Evolutionary conservation across 2,329 filamentous ascomycete species (phyloP).

Genomic region (Coniochaeta ligniaria): DNA sequence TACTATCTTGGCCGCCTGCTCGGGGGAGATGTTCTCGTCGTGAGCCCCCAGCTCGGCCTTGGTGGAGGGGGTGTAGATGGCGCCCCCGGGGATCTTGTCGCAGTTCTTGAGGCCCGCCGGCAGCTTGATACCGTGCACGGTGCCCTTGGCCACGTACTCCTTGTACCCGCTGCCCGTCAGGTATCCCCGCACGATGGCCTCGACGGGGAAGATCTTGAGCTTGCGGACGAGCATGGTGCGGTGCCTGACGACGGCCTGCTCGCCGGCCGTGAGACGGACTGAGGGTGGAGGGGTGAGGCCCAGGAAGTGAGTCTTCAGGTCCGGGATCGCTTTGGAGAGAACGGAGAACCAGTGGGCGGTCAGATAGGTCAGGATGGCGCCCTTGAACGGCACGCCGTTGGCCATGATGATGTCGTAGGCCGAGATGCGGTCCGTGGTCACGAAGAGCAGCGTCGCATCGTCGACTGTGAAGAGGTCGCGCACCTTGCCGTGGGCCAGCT

Average conservation of each 20-base stretch:
- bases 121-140: constrained; percentile 70
- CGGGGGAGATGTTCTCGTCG: constrained; percentile 78
- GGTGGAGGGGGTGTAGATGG: constrained; percentile 72
- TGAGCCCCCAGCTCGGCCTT: constrained; percentile 76
- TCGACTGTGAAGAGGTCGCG: constrained; percentile 20
- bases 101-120: constrained; percentile 63
- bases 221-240: constrained; percentile 74
- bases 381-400: constrained; percentile 55
- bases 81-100: constrained; percentile 55
- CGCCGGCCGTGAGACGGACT: constrained; percentile 24
- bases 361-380: constrained; percentile 39
- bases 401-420: constrained; percentile 69
- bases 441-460: constrained; percentile 21
- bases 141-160: constrained; percentile 65
- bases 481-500: constrained; percentile 22
- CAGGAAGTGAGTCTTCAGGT: constrained; percentile 45
- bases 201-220: constrained; percentile 68
- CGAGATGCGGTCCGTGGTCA: constrained; percentile 68
- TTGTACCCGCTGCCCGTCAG: constrained; percentile 80
- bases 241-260: constrained; percentile 47
- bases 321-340: constrained; percentile 34
- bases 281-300: constrained; percentile 31
- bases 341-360: constrained; percentile 48
- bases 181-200: constrained; percentile 85
- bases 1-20: constrained; percentile 55